Evolutionary conservation across 108 stramenopile species (phyloP), one percentile per base, ranked within the genome.

Genomic region (Cylindrotheca fusiformis): DNA sequence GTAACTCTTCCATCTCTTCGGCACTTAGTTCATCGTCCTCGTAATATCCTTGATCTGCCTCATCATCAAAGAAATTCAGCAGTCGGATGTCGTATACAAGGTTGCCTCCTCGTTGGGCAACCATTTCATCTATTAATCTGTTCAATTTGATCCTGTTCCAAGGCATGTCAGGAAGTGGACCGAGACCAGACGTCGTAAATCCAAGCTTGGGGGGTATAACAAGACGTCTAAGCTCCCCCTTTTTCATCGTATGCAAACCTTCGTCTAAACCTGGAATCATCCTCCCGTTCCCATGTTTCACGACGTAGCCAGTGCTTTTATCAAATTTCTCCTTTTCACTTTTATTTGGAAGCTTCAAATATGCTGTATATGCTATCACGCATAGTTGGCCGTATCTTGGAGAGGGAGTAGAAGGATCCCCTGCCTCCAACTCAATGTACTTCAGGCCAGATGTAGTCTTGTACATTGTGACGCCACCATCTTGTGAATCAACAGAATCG

Each of bases 1-100:
- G 54, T 18, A 67, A 29, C 29, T 67, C 67, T 53, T 44, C 58
- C 21, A 59, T 32, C 46, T 69, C 58, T 31, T 69, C 58, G 22
- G 58, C 51, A 45, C 33, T 58, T 20, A 60, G 47, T 28, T 69
- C 68, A 4, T 29, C 74, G 70, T 93, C 91, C 21, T 78, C 76
- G 66, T 93, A 93, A 60, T 93, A 93, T 6, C 91, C 91, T 80
- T 93, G 91, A 75, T 90, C 88, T 50, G 91, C 91, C 67, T 93
- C 91, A 54, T 93, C 91, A 32, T 85, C 83, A 10, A 90, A 72
- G 12, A 82, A 67, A 20, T 71, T 60, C 29, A 48, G 58, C 60
- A 93, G 57, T 44, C 68, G 74, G 3, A 93, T 86, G 51, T 93
- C 91, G 64, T 84, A 86, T 29, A 93, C 72, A 4, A 90, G 33